Conservation (phyloP, 2,329 filamentous ascomycete species). For the Fusarium sp. region DNA sequence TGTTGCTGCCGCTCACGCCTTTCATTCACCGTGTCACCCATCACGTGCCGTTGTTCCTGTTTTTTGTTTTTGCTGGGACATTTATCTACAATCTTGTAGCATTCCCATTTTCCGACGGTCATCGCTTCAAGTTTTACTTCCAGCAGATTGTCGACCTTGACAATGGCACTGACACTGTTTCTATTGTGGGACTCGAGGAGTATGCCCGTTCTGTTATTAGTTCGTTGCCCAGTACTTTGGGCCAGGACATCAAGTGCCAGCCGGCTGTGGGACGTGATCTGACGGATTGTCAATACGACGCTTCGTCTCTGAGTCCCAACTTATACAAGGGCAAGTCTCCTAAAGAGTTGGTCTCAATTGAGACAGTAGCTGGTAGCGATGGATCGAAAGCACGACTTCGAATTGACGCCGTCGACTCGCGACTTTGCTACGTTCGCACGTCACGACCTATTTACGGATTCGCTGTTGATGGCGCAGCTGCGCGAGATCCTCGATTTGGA, state of each 20-base stretch:
- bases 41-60: constrained; percentile 82
- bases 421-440: constrained; percentile 81
- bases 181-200: constrained; percentile 74
- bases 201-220: constrained; percentile 77
- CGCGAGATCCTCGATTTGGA: constrained; percentile 74
- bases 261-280: constrained; percentile 61
- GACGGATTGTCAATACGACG: constrained; percentile 77
- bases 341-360: constrained; percentile 73
- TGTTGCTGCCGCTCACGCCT: constrained; percentile 82
- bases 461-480: constrained; percentile 69
- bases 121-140: constrained; percentile 89
- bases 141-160: constrained; percentile 84
- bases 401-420: constrained; percentile 80
- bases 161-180: constrained; percentile 76
- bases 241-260: constrained; percentile 69
- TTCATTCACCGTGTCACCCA: constrained; percentile 89
- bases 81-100: constrained; percentile 87
- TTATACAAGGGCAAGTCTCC: constrained; percentile 65
- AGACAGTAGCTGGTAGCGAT: constrained; percentile 50
- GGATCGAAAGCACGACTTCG: constrained; percentile 70
- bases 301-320: constrained; percentile 69
- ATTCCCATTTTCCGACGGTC: constrained; percentile 87
- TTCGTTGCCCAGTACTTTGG: constrained; percentile 77
- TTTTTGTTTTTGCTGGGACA: constrained; percentile 79
- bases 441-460: constrained; percentile 76